These are phyloP conservation scores for Pedinophyceae sp. DNA, from an alignment of 139 green algal species.

Conservation along the genomic window DNA sequence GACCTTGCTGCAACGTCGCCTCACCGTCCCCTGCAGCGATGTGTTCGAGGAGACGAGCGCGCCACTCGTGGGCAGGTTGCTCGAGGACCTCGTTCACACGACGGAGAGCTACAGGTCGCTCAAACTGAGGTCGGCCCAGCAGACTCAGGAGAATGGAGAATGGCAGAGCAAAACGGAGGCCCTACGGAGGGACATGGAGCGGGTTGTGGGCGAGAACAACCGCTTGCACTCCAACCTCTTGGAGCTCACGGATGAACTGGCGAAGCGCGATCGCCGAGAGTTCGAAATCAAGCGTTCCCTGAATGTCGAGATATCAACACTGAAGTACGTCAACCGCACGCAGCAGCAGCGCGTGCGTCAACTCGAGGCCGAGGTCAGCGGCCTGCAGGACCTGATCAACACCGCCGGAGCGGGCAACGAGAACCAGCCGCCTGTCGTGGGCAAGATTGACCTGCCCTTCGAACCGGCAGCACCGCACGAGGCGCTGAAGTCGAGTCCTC, in stretches of 20 bases:
- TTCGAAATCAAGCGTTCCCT: neutral
- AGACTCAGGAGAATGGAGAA: slow-evolving; percentile 28
- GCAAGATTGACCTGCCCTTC: neutral
- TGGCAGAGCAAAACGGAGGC: slow-evolving; percentile 41
- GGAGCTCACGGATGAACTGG: slow-evolving; percentile 24
- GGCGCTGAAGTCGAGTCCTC: no score
- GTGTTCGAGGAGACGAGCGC: slow-evolving; percentile 8
- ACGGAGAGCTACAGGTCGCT: slow-evolving; percentile 37
- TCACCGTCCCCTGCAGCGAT: neutral
- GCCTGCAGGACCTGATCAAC: neutral
- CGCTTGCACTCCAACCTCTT: slow-evolving; percentile 47
- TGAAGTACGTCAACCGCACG: neutral
- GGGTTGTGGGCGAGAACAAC: slow-evolving; percentile 42
- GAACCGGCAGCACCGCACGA: no score
- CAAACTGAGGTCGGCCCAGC: slow-evolving; percentile 29
- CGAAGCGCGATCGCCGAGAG: neutral
- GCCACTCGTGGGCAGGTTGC: slow-evolving; percentile 29
- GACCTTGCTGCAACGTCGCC: neutral
- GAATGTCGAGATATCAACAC: neutral
- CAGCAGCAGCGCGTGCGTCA: neutral
- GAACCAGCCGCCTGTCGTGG: neutral
- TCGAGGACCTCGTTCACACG: slow-evolving; percentile 43
- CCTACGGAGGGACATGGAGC: slow-evolving; percentile 24
- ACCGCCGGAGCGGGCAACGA: neutral
- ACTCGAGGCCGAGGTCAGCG: neutral